phyloP scores from a whole-genome alignment of 148 eudicot genomes.

The Hydrangea macrophylla region DNA sequence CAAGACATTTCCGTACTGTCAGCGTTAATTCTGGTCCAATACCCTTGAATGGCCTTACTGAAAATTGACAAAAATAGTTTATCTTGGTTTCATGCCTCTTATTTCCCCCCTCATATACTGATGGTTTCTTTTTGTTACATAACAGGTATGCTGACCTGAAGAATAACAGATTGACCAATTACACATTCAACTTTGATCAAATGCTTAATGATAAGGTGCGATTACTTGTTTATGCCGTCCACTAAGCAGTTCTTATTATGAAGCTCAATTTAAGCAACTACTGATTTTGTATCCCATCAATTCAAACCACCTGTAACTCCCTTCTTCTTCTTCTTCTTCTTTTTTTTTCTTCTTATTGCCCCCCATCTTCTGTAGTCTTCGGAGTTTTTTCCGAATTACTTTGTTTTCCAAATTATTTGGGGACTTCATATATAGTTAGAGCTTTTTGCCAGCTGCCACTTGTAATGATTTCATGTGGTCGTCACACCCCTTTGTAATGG shows the following conservation, averaged over 20 bases:
- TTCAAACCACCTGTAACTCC: no score
- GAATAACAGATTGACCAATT: slow-evolving; percentile 90
- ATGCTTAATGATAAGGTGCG: slow-evolving; percentile 91
- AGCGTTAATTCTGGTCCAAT: no score
- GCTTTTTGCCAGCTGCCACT: neutral
- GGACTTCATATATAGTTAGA: neutral
- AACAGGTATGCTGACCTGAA: slow-evolving; percentile 96
- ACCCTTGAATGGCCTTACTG: no score
- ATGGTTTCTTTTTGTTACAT: neutral
- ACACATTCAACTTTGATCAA: slow-evolving; percentile 86
- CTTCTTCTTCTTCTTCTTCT: no score
- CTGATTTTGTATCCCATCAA: no score
- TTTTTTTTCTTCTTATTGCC: no score
- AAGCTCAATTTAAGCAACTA: slow-evolving; percentile 6
- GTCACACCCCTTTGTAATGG: neutral
- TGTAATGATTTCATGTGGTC: neutral
- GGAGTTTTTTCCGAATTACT: no score
- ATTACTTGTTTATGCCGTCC: slow-evolving; percentile 7
- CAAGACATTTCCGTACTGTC: no score
- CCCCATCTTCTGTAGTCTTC: no score
- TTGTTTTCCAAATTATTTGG: neutral
- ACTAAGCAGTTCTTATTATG: neutral
- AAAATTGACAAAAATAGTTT: no score
- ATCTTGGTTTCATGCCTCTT: no score
- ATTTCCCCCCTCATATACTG: no score